A percentile compares a stretch with the other conserved stretches of the same genome.
phyloP scores from a whole-genome alignment of 345 rosid species.

The Durio zibethinus region DNA sequence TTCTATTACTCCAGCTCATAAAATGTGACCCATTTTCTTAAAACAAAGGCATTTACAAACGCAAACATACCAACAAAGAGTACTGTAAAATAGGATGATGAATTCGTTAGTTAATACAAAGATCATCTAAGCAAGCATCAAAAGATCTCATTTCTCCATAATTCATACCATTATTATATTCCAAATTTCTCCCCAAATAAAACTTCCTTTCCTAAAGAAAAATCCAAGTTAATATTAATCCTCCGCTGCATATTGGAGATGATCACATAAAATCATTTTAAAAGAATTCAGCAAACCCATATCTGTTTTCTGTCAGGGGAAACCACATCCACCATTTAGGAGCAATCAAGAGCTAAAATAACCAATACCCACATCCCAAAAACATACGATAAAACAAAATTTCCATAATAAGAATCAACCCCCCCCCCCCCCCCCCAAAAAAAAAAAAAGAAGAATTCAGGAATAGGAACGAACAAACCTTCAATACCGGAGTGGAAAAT shows the following conservation, averaged over 20 bases:
- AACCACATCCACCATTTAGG: neutral
- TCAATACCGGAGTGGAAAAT: slow-evolving; percentile 91
- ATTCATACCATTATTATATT: neutral
- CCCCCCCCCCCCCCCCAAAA: no score
- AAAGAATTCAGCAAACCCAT: neutral
- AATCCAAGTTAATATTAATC: neutral
- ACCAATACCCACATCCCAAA: slow-evolving; percentile 10
- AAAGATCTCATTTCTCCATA: slow-evolving; percentile 7
- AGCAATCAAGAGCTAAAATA: neutral
- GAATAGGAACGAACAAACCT: slow-evolving; percentile 34
- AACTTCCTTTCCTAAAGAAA: neutral
- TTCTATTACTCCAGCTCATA: neutral
- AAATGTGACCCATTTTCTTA: neutral
- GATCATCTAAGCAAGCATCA: neutral
- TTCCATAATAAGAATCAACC: neutral
- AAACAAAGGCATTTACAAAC: neutral
- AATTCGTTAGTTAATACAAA: neutral
- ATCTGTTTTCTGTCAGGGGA: neutral
- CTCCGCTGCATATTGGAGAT: neutral
- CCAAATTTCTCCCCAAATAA: neutral
- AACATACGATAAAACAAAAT: neutral
- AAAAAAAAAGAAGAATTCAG: neutral
- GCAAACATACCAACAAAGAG: neutral
- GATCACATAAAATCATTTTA: neutral
- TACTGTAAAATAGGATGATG: neutral